These are phyloP conservation scores for Macrolepiota dolichaula DNA, from an alignment of 768 basidiomycete species.

Conservation along the genomic window DNA sequence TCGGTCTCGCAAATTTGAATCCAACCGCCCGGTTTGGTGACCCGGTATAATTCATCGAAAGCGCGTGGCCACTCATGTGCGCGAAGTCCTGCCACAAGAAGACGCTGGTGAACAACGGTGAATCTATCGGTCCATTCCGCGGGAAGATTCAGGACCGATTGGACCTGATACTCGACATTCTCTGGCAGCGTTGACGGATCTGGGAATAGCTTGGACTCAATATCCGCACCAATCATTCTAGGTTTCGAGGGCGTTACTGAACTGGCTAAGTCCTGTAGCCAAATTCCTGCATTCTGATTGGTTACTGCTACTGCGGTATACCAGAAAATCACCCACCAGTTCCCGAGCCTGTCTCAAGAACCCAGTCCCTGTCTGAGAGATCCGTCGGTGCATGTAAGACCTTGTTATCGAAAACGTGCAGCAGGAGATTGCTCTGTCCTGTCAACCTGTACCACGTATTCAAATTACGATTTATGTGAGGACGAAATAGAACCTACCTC, in stretches of 20 bases:
- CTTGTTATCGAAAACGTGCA: not conserved
- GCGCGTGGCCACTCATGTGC: constrained; percentile 5
- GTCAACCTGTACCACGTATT: not conserved
- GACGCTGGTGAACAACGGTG: constrained; percentile 8
- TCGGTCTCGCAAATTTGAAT: not conserved
- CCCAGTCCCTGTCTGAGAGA: not conserved
- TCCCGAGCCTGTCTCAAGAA: constrained; percentile 4
- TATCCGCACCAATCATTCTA: constrained; percentile 3
- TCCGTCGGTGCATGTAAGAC: not conserved
- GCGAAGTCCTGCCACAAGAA: constrained; percentile 3
- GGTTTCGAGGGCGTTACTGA: not conserved
- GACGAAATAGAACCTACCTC: not conserved
- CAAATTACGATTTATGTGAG: not conserved
- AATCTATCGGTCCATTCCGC: constrained; percentile 9
- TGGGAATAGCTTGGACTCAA: constrained; percentile 4
- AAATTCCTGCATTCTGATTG: not conserved
- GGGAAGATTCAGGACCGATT: constrained; percentile 6
- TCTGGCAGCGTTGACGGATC: not conserved
- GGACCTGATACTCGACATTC: constrained; percentile 2
- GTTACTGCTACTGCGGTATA: not conserved
- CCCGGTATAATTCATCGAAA: constrained; percentile 4
- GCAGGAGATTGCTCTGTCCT: not conserved
- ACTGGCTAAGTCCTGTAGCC: constrained; percentile 1
- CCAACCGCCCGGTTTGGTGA: constrained; percentile 6
- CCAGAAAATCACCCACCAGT: not conserved